Evolutionary conservation across 2,329 filamentous ascomycete species (phyloP).

Genomic region (Aaosphaeria pasadenensis): DNA sequence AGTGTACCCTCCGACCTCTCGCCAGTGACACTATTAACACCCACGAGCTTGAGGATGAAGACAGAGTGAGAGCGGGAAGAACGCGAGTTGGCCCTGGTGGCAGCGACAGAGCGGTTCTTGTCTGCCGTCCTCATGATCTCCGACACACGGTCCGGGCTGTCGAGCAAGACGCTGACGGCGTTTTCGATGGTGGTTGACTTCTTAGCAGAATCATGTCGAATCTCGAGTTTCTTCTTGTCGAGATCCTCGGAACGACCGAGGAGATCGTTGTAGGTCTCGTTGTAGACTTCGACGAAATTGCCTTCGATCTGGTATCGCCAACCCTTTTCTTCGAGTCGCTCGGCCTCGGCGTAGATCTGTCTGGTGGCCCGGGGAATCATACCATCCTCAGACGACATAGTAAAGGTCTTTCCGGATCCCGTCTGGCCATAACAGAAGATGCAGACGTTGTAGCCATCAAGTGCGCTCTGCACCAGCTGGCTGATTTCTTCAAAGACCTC

Average conservation of each 20-base stretch:
- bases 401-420: conserved; percentile 93
- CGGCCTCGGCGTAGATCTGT: conserved; percentile 90
- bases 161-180: conserved; percentile 71
- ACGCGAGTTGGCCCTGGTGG: conserved; percentile 95
- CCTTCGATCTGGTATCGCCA: conserved; percentile 96
- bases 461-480: conserved; percentile 90
- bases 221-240: conserved; percentile 81
- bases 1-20: conserved; percentile 89
- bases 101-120: conserved; percentile 85
- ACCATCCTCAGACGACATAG: conserved; percentile 92
- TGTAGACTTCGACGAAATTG: conserved; percentile 96
- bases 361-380: conserved; percentile 94
- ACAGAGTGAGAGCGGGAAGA: conserved; percentile 94
- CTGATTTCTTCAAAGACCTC: conserved; percentile 96
- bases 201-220: conserved; percentile 78
- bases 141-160: conserved; percentile 78
- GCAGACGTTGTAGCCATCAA: conserved; percentile 98
- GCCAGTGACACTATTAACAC: conserved; percentile 68
- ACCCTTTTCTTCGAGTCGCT: conserved; percentile 79
- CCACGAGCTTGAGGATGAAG: conserved; percentile 75
- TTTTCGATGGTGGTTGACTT: conserved; percentile 82
- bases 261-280: conserved; percentile 92
- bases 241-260: conserved; percentile 69
- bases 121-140: conserved; percentile 76
- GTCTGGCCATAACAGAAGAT: conserved; percentile 99